Percentiles rank a stretch among this genome's conserved stretches.
These are phyloP conservation scores for Handroanthus guayacan DNA, from an alignment of 257 asterid species.

Conservation along the genomic window DNA sequence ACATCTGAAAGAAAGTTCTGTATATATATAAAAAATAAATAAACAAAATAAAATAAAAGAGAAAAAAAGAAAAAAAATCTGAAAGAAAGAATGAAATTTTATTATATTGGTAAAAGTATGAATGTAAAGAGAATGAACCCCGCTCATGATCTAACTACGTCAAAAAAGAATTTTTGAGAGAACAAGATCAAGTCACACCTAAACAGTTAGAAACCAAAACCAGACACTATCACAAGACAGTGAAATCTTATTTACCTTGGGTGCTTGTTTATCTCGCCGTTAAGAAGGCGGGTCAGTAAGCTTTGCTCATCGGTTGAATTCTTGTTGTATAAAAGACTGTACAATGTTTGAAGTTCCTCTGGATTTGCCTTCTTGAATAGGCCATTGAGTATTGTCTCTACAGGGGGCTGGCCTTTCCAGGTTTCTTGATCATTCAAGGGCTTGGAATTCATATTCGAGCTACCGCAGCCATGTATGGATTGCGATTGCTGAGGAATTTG, in stretches of 20 bases:
- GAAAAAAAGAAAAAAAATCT: not conserved
- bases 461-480: slow-evolving; percentile 32
- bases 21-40: not conserved
- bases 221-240: not conserved
- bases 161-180: slow-evolving; percentile 5
- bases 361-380: slow-evolving; percentile 60
- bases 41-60: no score
- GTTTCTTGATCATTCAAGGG: slow-evolving; percentile 44
- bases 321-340: slow-evolving; percentile 48
- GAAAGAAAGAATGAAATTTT: not conserved
- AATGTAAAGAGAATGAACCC: not conserved
- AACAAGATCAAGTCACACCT: not conserved
- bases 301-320: slow-evolving; percentile 42
- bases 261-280: slow-evolving; percentile 53
- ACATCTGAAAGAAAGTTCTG: not conserved
- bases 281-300: slow-evolving; percentile 52
- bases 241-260: slow-evolving; percentile 32
- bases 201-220: not conserved
- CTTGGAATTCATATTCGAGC: slow-evolving; percentile 43
- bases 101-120: no score
- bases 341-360: slow-evolving; percentile 61
- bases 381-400: slow-evolving; percentile 45
- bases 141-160: slow-evolving; percentile 18
- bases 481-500: slow-evolving; percentile 53
- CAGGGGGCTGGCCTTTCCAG: slow-evolving; percentile 23